phyloP scores from a whole-genome alignment of 1,284 basidiomycete genomes.

The Calocybe gambosa region DNA sequence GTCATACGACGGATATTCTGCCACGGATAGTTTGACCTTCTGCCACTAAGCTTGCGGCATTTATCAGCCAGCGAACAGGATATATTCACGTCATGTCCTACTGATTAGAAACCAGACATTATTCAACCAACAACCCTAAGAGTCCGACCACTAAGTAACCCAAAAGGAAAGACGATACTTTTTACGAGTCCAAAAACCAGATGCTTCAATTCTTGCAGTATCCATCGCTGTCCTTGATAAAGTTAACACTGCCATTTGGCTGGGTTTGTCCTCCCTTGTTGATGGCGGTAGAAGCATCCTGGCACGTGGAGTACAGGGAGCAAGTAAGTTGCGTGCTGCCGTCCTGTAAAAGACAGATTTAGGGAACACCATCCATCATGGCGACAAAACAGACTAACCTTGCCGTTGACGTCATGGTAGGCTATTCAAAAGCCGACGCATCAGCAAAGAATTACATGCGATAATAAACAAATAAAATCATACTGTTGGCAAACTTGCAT shows the following conservation, averaged over 20 bases:
- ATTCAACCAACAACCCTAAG: background rate
- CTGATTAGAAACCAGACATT: background rate
- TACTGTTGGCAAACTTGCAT: constrained; percentile 40
- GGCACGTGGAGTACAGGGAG: constrained; percentile 32
- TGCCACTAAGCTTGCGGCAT: too few relatives aligned
- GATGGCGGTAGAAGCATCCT: constrained; percentile 26
- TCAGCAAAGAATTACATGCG: background rate
- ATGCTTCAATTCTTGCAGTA: constrained; percentile 27
- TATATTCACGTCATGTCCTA: too few relatives aligned
- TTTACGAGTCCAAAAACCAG: background rate
- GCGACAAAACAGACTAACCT: constrained; percentile 19
- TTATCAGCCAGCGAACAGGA: too few relatives aligned
- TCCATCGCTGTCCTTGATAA: constrained; percentile 34
- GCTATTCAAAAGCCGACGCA: constrained; percentile 19
- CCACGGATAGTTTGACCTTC: too few relatives aligned
- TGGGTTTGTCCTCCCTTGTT: constrained; percentile 38
- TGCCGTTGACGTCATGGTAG: constrained; percentile 41
- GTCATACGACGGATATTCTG: background rate
- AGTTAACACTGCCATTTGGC: constrained; percentile 33
- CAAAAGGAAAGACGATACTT: background rate
- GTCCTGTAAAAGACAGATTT: constrained; percentile 18
- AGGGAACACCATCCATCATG: background rate
- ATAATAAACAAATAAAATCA: constrained; percentile 8
- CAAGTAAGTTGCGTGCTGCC: constrained; percentile 37
- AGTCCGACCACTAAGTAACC: background rate